phyloP scores from a whole-genome alignment of 352 stramenopile species.

The Globisporangium barbulae region DNA sequence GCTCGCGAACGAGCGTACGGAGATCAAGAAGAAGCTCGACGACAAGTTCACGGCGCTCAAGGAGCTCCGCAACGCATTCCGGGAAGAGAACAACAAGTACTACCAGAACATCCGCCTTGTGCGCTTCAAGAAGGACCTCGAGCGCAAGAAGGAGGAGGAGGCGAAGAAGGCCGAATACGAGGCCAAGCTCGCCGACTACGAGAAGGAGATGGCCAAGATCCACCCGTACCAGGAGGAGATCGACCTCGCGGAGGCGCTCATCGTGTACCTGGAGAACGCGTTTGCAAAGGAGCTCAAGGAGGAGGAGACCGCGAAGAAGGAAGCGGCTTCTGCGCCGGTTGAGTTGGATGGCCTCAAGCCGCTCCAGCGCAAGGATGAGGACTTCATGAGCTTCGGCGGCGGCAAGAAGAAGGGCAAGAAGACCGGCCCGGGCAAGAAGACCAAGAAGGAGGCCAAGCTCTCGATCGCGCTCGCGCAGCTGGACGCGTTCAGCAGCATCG shows the following conservation, averaged over 20 bases:
- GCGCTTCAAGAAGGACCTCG: conserved; percentile 83
- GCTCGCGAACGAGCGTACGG: conserved; percentile 84
- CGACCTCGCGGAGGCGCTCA: conserved; percentile 93
- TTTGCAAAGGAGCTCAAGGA: conserved; percentile 87
- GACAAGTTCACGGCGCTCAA: conserved; percentile 87
- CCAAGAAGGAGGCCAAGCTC: conserved; percentile 79
- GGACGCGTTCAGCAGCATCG: conserved; percentile 91
- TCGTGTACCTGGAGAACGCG: conserved; percentile 91
- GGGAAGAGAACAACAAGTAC: conserved; percentile 93
- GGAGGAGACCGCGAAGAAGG: conserved; percentile 34
- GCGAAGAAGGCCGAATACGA: conserved; percentile 86
- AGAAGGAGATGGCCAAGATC: conserved; percentile 95
- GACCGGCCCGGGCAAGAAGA: conserved; percentile 51
- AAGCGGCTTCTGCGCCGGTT: conserved; percentile 40
- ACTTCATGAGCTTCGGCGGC: conserved; percentile 74
- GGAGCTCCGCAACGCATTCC: conserved; percentile 85
- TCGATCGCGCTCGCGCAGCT: conserved; percentile 73
- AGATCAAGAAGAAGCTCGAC: conserved; percentile 91
- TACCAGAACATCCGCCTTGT: conserved; percentile 89
- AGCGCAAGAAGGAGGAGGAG: conserved; percentile 82
- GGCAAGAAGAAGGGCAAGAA: conserved; percentile 75
- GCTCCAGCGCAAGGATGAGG: conserved; percentile 81
- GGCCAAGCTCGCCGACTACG: conserved; percentile 95
- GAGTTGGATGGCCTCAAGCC: conserved; percentile 93
- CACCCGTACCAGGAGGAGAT: conserved; percentile 96